Evolutionary conservation across 225 moss, liverwort and hornwort species (phyloP), one percentile per base, ranked within the genome.

Genomic region (Neckera pumila): DNA sequence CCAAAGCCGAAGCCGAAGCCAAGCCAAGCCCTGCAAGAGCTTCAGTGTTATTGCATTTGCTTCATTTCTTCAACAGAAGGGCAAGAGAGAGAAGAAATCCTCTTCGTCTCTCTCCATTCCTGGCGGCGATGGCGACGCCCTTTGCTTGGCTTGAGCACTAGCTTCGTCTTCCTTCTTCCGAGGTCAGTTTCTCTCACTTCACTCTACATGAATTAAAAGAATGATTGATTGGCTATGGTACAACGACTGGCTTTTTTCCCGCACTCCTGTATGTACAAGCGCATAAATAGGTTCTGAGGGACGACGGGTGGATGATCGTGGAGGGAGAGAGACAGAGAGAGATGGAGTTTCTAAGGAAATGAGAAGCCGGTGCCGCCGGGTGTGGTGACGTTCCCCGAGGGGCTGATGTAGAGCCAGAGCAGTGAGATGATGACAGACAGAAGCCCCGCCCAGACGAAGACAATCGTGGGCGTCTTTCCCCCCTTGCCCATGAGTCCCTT

Each of bases 401-500:
- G 94, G 72, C 93, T 95, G 87, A 96, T 86, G 81, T 92, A 94
- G 64, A 95, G 92, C 95, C 96, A 96, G 23, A 96, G 89, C 28
- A 96, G 95, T 34, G 96, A 95, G 84, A 96, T 96, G 90, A 96
- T 95, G 19, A 96, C 95, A 3, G 96, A 93, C 15, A 96, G 89
- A 38, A 96, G 89, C 5, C 95, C 96, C 3, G 95, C 93, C 96
- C 96, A 96, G 75, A 96, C 94, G 80, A 85, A 96, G 49, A 96
- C 88, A 42, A 96, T 95, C 20, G 96, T 96, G 20, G 96, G 94
- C 9, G 92, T 96, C 75, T 93, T 95, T 47, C 95, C 96, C 17
- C 88, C 34, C 90, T 91, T 94, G 85, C 96, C 95, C 96, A 96
- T 96, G 78, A 96, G 94, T n/a, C 96, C 96, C 92, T 96, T 96